phyloP scores from a whole-genome alignment of 257 asterid species.

The Capsicum baccatum region DNA sequence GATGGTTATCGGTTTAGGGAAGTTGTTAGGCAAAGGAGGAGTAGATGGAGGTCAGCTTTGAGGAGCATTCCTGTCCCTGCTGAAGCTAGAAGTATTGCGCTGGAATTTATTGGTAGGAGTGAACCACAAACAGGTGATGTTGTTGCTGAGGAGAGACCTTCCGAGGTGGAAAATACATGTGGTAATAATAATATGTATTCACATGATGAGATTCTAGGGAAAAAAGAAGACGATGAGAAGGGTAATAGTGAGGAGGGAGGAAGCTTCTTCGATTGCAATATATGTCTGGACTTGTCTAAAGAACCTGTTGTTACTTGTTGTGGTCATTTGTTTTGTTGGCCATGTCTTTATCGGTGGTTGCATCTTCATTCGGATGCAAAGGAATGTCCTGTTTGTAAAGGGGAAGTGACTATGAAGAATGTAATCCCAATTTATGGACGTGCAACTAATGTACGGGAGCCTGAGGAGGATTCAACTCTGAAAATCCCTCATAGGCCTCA shows the following conservation, averaged over 20 bases:
- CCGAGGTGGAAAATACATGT: constrained; percentile 50
- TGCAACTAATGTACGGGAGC: constrained; percentile 50
- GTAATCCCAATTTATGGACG: constrained; percentile 92
- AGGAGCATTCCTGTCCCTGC: constrained; percentile 69
- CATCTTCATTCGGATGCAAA: constrained; percentile 86
- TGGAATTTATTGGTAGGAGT: constrained; percentile 59
- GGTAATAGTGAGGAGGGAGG: constrained; percentile 66
- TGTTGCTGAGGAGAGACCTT: constrained; percentile 53
- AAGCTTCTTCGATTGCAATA: constrained; percentile 88
- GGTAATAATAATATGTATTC: constrained; percentile 53
- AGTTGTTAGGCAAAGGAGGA: constrained; percentile 61
- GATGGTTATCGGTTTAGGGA: constrained; percentile 59
- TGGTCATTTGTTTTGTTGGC: constrained; percentile 98
- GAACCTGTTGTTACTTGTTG: constrained; percentile 98
- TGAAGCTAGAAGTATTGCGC: constrained; percentile 65
- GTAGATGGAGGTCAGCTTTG: constrained; percentile 72
- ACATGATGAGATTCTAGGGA: constrained; percentile 56
- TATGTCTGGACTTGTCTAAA: constrained; percentile 87
- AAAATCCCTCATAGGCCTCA: constrained; percentile 74
- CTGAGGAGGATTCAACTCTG: constrained; percentile 53
- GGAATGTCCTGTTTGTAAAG: constrained; percentile 97
- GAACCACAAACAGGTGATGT: constrained; percentile 73
- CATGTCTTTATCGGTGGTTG: constrained; percentile 92
- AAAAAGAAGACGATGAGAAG: constrained; percentile 66
- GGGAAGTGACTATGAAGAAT: constrained; percentile 75